Evolutionary conservation across 2,329 filamentous ascomycete species (phyloP), one percentile per base, ranked within the genome.

Genomic region (Coniochaeta prunicola): DNA sequence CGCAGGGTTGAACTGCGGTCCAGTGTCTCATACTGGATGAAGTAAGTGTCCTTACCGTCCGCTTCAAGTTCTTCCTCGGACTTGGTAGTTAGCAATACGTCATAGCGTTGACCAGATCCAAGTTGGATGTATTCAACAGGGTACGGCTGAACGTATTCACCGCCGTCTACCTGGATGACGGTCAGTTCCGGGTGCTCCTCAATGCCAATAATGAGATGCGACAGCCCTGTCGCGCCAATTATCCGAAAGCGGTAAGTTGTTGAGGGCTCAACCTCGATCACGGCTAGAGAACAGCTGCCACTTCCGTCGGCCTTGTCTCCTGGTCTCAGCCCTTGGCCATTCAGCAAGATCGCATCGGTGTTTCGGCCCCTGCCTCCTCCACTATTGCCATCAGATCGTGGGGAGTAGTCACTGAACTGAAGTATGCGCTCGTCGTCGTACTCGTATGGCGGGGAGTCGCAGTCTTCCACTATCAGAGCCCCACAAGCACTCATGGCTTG

Each of bases 381-480:
- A 87, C 82, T 0, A 68, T 70, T 1, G 72, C 73, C 0, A 69
- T 64, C 1, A 89, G 72, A 0, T 80, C 82, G 0, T 71, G 60
- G 58, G 80, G 82, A 89, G 62, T 81, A 79, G 62, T 89, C 86
- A 4, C 77, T 74, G 2, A 88, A 69, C 12, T 77, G 67, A 2
- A 89, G 59, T 2, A 82, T 76, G 0, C 80, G 74, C 28, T 89
- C 86, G 2, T 82, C 85, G 58, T 89, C 83, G 62, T 87, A 89
- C 0, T 77, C 42, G 62, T 86, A 88, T 0, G 85, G 85, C 28
- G 73, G 61, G 53, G 73, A 58, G 0, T 66, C 69, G 36, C 67
- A 66, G 55, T 83, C 79, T 59, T 82, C 78, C n/a, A 89, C 78
- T 53, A 87, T 81, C 34, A 89, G 65, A 0, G 80, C 71, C 0